These are phyloP conservation scores for Ceratocystis alfenasii DNA, from an alignment of 2,329 filamentous ascomycete genomes.

Conservation along the genomic window DNA sequence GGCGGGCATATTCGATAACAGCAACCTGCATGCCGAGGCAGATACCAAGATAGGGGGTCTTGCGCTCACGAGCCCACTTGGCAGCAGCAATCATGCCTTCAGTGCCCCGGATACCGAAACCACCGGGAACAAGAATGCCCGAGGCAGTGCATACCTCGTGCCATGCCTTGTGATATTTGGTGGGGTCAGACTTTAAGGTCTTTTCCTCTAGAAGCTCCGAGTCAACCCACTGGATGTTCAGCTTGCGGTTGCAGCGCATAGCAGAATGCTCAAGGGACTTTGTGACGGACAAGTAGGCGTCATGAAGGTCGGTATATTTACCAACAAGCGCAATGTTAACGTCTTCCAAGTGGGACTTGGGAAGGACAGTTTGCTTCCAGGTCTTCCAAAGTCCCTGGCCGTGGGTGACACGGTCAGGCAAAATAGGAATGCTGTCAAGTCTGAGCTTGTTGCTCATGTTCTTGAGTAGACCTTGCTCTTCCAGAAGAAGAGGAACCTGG, in stretches of 20 bases:
- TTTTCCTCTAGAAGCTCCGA: slow-evolving; percentile 67
- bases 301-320: slow-evolving; percentile 76
- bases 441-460: slow-evolving; percentile 54
- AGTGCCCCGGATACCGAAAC: slow-evolving; percentile 70
- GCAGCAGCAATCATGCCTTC: slow-evolving; percentile 83
- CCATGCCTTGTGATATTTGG: slow-evolving; percentile 78
- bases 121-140: slow-evolving; percentile 56
- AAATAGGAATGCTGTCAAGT: slow-evolving; percentile 45
- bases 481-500: slow-evolving; percentile 84
- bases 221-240: slow-evolving; percentile 76
- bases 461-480: slow-evolving; percentile 62
- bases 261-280: slow-evolving; percentile 86
- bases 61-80: slow-evolving; percentile 75
- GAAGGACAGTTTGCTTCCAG: slow-evolving; percentile 62
- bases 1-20: slow-evolving; percentile 76
- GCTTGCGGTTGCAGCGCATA: slow-evolving; percentile 70
- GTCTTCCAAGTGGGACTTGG: slow-evolving; percentile 52
- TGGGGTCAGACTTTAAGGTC: slow-evolving; percentile 49
- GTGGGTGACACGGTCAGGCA: slow-evolving; percentile 44
- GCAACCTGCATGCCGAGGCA: slow-evolving; percentile 90
- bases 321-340: slow-evolving; percentile 81
- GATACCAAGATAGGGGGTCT: slow-evolving; percentile 74
- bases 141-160: slow-evolving; percentile 58
- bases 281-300: slow-evolving; percentile 72
- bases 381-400: slow-evolving; percentile 62